phyloP scores from a whole-genome alignment of 192 early-diverging fungal species.

The Ambispora gerdemannii region DNA sequence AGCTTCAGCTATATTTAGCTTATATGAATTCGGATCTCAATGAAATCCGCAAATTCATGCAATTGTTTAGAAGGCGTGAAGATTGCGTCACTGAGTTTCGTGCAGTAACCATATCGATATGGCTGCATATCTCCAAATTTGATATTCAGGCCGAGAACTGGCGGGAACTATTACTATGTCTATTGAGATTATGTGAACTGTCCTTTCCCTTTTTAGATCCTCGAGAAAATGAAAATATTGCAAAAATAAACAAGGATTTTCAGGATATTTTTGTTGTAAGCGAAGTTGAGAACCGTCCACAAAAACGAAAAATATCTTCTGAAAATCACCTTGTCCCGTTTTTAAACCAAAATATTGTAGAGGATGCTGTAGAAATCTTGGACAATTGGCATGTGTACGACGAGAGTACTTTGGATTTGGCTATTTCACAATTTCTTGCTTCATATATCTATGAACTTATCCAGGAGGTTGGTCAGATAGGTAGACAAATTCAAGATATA shows the following conservation, averaged over 20 bases:
- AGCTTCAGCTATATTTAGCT: conserved; percentile 15
- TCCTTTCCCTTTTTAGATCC: conserved; percentile 11
- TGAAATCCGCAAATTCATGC: neutral
- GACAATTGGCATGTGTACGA: conserved; percentile 9
- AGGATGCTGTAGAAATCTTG: neutral
- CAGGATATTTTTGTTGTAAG: conserved; percentile 10
- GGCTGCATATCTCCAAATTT: neutral
- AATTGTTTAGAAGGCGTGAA: neutral
- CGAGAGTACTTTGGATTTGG: neutral
- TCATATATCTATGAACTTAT: neutral
- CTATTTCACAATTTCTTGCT: conserved; percentile 1
- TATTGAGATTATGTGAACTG: conserved; percentile 17
- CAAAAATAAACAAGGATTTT: neutral
- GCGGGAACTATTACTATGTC: neutral
- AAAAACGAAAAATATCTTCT: neutral
- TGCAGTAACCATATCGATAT: conserved; percentile 21
- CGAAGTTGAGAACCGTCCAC: neutral
- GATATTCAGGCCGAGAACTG: neutral
- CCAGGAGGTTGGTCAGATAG: neutral
- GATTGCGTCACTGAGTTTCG: conserved; percentile 1
- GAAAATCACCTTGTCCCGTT: neutral
- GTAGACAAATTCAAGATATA: conserved; percentile 15
- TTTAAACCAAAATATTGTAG: neutral
- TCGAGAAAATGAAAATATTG: neutral
- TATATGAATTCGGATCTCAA: conserved; percentile 10